Percentiles rank a stretch among this genome's conserved stretches.
Evolutionary conservation across 169 alveolate genomes (phyloP).

Genomic region (Toxoplasma gondii): DNA sequence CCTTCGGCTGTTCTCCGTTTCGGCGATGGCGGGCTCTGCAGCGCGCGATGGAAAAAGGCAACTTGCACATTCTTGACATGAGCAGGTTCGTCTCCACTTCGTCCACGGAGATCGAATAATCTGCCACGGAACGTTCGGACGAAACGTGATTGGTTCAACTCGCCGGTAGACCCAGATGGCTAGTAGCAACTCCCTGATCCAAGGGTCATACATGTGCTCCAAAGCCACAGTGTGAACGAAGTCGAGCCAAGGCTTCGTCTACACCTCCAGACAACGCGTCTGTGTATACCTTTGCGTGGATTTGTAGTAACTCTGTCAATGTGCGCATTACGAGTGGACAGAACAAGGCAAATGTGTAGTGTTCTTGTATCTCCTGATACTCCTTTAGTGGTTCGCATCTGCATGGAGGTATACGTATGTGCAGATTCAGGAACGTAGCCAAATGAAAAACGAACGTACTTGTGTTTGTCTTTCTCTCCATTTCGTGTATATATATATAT

Average conservation of each 20-base stretch:
- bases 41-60: background rate
- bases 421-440: background rate
- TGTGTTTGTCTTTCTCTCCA: background rate
- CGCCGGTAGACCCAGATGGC: too few relatives aligned
- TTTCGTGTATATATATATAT: background rate
- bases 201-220: too few relatives aligned
- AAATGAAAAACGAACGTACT: background rate
- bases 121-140: background rate
- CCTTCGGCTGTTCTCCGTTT: background rate
- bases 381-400: background rate
- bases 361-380: background rate
- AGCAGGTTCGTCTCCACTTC: background rate
- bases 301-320: background rate
- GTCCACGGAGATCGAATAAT: background rate
- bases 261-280: too few relatives aligned
- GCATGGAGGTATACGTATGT: background rate
- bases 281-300: background rate
- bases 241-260: too few relatives aligned
- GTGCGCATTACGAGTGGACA: too few relatives aligned
- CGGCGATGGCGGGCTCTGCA: constrained; percentile 32
- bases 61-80: constrained; percentile 1
- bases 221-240: too few relatives aligned
- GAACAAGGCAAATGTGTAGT: too few relatives aligned
- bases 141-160: background rate
- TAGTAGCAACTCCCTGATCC: too few relatives aligned